A percentile compares a stretch with the other conserved stretches of the same genome.
These are phyloP conservation scores for Brassica balearica DNA, from an alignment of 441 rosid species.

Conservation along the genomic window DNA sequence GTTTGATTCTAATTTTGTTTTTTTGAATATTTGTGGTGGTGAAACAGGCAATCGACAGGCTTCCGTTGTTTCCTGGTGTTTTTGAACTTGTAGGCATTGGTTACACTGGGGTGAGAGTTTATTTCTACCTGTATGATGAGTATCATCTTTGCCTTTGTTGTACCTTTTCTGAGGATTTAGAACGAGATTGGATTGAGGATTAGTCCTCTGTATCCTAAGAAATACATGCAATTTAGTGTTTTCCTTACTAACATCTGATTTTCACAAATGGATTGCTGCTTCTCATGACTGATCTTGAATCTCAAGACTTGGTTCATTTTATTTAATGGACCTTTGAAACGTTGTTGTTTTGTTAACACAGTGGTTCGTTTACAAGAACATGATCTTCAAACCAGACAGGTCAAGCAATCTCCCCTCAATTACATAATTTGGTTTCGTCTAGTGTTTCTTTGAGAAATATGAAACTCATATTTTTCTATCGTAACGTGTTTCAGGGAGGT, in stretches of 20 bases:
- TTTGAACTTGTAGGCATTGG: constrained; percentile 94
- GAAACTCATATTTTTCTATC: constrained; percentile 13
- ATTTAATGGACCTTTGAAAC: constrained; percentile 17
- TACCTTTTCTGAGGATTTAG: not conserved
- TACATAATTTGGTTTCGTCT: not conserved
- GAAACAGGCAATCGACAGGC: constrained; percentile 87
- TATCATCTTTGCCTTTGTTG: constrained; percentile 1
- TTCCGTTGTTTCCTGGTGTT: constrained; percentile 85
- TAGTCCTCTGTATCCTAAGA: constrained; percentile 1
- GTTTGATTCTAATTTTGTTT: not conserved
- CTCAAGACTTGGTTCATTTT: constrained; percentile 15
- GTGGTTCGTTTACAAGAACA: constrained; percentile 93
- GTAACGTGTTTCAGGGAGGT: constrained; percentile 68
- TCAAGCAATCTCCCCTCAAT: constrained; percentile 4
- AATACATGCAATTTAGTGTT: not conserved
- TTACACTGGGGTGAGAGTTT: constrained; percentile 85
- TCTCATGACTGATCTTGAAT: not conserved
- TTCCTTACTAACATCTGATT: not conserved
- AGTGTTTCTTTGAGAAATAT: not conserved
- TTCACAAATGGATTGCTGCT: constrained; percentile 1
- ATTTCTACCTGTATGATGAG: not conserved
- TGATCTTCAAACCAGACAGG: constrained; percentile 88
- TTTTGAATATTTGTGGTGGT: constrained; percentile 1
- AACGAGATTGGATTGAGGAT: constrained; percentile 5
- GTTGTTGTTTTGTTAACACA: constrained; percentile 43